Evolutionary conservation across 2,329 filamentous ascomycete genomes (phyloP), one percentile per base, ranked within the genome.

Genomic region (Aureobasidium vineae): DNA sequence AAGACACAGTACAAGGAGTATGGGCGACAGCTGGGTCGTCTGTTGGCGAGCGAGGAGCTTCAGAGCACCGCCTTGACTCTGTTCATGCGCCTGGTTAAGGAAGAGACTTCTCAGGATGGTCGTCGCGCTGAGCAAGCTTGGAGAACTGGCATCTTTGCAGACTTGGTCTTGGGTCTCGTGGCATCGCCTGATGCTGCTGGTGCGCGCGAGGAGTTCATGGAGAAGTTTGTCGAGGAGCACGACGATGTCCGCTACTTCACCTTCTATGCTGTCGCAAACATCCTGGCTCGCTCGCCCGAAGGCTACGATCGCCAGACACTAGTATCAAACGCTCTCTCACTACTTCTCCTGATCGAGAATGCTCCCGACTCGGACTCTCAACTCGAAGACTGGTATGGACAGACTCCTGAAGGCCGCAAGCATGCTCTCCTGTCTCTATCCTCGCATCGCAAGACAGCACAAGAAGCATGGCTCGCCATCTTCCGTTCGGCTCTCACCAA

Each of bases 181-280:
- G 79, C 82, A 36, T 81, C 85, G 5, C 80, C 82, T 33, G 81
- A 85, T 49, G 81, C 83, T 23, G 84, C 86, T 45, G 82, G 84
- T 41, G 81, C 88, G n/a, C 84, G 87, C 60, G 82, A 86, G 54
- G 88, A 91, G 65, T 97, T 94, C 70, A 82, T 89, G 31, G 85
- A 90, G 67, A 91, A 91, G 70, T 97, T 88, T 75, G 82, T 92
- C 59, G 88, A 90, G 75, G 83, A 89, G 75, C 92, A 88, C 74
- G 90, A 95, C 73, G 95, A 98, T 76, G 83, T 97, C 68, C 85
- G 91, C 70, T 96, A 89, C 76, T 92, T 90, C 76, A 91, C 92
- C 0, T 90, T 96, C 74, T 84, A 88, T 72, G 85, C 86, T 16
- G 81, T 96, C 71, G 85, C 85, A 43, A 65, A 66, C 36, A 66